Evolutionary conservation across 2,329 filamentous ascomycete species (phyloP), one percentile per base, ranked within the genome.

Genomic region (Uncinocarpus reesii): DNA sequence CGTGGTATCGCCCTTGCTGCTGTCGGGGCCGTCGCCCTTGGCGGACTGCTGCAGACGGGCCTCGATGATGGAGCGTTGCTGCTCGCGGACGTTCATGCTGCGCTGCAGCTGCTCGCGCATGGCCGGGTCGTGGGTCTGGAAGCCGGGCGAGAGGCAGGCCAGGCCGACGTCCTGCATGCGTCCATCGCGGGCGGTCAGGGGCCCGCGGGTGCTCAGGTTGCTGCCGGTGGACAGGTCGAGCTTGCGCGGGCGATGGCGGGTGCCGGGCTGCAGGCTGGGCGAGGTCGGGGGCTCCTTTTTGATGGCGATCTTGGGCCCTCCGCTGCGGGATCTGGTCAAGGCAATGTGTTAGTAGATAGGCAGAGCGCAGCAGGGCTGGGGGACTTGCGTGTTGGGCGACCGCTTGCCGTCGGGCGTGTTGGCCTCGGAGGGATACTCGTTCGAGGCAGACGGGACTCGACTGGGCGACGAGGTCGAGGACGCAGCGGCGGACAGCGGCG

Each of bases 81-180:
- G 87, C 57, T 98, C 90, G 54, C 89, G 78, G 24, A 98, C 89
- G 38, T 85, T 88, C 67, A 95, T 80, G 67, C 92, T 96, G 57
- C 90, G 81, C 68, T 96, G 88, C 46, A 98, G 72, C 66, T 96
- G 89, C 67, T 95, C 87, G 62, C 92, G 83, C 87, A 95, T 93
- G 16, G 84, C 78, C n/a, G 92, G 90, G 66, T 98, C 88, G 59
- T 96, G 86, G 13, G 92, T 96, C 56, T 93, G 82, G 61, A 98
- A 96, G 47, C 92, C 92, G 0, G 92, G 92, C 1, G 92, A 96
- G 48, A 98, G 74, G 61, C 92, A 98, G 35, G 90, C 90, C 49
- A 96, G 76, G 50, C 92, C 92, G 21, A 96, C 85, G 66, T 95
- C 87, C 59, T 94, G 88, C 61, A 96, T 90, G 31, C 82, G 79